phyloP scores from a whole-genome alignment of 805 yeast genomes.

The Danielozyma ontarioensis region DNA sequence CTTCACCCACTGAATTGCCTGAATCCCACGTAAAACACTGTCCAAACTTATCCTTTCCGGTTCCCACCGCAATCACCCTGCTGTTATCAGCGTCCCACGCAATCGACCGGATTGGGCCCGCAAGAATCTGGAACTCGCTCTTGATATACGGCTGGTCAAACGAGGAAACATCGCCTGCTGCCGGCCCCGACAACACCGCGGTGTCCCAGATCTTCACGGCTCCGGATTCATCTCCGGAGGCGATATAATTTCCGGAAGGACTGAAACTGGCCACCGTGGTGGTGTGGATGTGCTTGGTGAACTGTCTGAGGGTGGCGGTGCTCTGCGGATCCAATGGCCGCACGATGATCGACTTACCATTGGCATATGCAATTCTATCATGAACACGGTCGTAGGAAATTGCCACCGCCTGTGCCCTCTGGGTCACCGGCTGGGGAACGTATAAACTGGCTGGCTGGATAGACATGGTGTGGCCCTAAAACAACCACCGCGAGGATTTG shows the following conservation, averaged over 20 bases:
- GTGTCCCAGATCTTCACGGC: slow-evolving; percentile 83
- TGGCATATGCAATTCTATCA: slow-evolving; percentile 72
- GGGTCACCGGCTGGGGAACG: slow-evolving; percentile 80
- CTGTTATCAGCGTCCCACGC: slow-evolving; percentile 90
- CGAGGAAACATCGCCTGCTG: slow-evolving; percentile 28
- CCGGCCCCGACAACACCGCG: slow-evolving; percentile 28
- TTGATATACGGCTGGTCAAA: slow-evolving; percentile 53
- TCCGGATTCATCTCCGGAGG: slow-evolving; percentile 91
- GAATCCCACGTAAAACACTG: slow-evolving; percentile 91
- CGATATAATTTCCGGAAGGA: slow-evolving; percentile 86
- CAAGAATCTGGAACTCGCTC: slow-evolving; percentile 73
- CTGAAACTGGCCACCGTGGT: slow-evolving; percentile 85
- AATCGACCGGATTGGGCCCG: slow-evolving; percentile 76
- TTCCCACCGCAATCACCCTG: slow-evolving; percentile 90
- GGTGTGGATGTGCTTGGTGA: slow-evolving; percentile 60
- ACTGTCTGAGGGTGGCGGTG: slow-evolving; percentile 48
- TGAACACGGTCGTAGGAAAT: slow-evolving; percentile 68
- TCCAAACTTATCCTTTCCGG: slow-evolving; percentile 87
- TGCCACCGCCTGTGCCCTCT: slow-evolving; percentile 64
- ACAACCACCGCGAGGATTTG: too few relatives aligned
- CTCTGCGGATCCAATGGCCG: slow-evolving; percentile 51
- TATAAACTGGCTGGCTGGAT: slow-evolving; percentile 29
- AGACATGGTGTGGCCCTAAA: slow-evolving; percentile 14
- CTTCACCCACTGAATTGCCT: slow-evolving; percentile 96
- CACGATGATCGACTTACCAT: slow-evolving; percentile 74